Percentiles rank a stretch among this genome's conserved stretches.
Evolutionary conservation across 2,329 filamentous ascomycete species (phyloP).

Genomic region (Xylaria sp.): DNA sequence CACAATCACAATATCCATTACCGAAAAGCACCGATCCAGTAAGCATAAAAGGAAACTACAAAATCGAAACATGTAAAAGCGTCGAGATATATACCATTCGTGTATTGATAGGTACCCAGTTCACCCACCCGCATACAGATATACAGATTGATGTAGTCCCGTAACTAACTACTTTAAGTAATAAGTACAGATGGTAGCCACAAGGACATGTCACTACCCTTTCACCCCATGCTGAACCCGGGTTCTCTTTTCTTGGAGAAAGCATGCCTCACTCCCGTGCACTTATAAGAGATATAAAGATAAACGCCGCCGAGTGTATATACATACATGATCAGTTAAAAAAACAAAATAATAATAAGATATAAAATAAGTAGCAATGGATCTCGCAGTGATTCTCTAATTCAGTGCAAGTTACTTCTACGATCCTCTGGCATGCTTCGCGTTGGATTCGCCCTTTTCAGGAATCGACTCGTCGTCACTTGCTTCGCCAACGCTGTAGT

Average conservation of each 20-base stretch:
- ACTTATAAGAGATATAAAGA: background rate
- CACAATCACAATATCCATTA: no score
- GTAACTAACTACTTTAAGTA: background rate
- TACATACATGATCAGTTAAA: conserved; percentile 12
- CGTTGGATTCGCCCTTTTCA: conserved; percentile 43
- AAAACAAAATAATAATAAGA: conserved; percentile 5
- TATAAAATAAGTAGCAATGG: background rate
- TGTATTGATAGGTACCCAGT: conserved; percentile 1
- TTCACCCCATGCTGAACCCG: background rate
- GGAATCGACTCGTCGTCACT: conserved; percentile 59
- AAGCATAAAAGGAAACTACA: background rate
- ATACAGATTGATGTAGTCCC: background rate
- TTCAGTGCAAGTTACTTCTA: conserved; percentile 13
- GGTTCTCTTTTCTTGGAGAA: conserved; percentile 1
- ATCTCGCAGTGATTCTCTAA: background rate
- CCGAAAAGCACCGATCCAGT: background rate
- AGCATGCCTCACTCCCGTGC: background rate
- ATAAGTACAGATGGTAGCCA: background rate
- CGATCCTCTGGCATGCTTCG: conserved; percentile 30
- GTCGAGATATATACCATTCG: background rate
- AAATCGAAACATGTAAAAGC: background rate
- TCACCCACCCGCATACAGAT: background rate
- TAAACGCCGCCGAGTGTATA: conserved; percentile 23
- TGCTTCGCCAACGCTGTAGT: conserved; percentile 68
- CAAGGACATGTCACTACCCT: background rate